phyloP scores from a whole-genome alignment of 805 yeast genomes.

The Metschnikowia henanensis region DNA sequence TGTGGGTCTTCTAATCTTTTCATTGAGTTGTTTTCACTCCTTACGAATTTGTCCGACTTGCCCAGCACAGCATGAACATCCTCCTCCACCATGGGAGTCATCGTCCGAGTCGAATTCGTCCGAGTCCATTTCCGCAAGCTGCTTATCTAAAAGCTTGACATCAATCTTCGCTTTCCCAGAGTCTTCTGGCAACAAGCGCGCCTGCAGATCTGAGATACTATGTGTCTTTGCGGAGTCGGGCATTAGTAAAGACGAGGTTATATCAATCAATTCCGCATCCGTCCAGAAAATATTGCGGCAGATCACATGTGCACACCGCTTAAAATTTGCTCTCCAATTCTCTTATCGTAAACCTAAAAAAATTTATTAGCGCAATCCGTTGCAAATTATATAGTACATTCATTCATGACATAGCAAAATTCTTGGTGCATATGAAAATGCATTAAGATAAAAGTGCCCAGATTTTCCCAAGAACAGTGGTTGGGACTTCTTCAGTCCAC shows the following conservation, averaged over 20 bases:
- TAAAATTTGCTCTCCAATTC: too few species aligned
- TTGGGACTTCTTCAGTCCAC: slow-evolving; percentile 52
- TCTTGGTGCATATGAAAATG: background rate
- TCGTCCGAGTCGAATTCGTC: slow-evolving; percentile 21
- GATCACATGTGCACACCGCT: background rate
- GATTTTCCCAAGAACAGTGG: slow-evolving; percentile 53
- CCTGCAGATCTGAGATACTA: background rate
- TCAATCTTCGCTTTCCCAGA: slow-evolving; percentile 11
- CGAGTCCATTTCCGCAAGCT: slow-evolving; percentile 21
- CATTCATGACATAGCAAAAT: background rate
- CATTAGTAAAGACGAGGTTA: background rate
- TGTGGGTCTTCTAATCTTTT: too few species aligned
- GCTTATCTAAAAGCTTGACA: slow-evolving; percentile 20
- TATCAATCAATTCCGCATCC: too few species aligned
- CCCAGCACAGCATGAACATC: slow-evolving; percentile 21
- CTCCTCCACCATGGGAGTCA: slow-evolving; percentile 14
- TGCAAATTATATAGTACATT: too few species aligned
- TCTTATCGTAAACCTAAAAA: too few species aligned
- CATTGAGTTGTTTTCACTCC: too few species aligned
- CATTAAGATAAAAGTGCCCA: slow-evolving; percentile 37
- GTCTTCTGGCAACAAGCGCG: background rate
- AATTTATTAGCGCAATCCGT: too few species aligned
- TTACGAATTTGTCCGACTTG: slow-evolving; percentile 16
- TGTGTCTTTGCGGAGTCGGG: background rate
- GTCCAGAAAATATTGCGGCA: too few species aligned